Evolutionary conservation across 768 basidiomycete genomes (phyloP), one percentile per base, ranked within the genome.

Genomic region (Agaricus sinodeliciosus): DNA sequence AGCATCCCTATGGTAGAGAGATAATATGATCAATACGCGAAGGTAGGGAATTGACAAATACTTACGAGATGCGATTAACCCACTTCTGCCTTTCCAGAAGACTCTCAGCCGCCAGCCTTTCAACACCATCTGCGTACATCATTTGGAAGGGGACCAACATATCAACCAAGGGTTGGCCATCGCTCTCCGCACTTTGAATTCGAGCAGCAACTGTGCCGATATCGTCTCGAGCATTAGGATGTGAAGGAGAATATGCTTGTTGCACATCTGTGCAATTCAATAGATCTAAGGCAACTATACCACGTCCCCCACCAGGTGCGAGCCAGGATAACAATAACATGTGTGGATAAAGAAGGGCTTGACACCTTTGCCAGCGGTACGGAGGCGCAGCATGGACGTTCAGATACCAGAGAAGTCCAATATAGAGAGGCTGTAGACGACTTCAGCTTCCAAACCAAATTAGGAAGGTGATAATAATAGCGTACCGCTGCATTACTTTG

Each of bases 1-100:
- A 0, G 85, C 83, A 57, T 91, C 90, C 90, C 90, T 94, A 56
- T 31, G 50, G 54, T 15, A 9, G 19, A 50, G 19, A 50, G 31
- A 43, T 25, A 49, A 43, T 31, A 31, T 8, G 40, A 55, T 16
- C 15, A 35, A 48, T 11, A 19, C 54, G 9, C 41, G 11, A 25
- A 27, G 2, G 48, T 15, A 57, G 39, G 56, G 52, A 18, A 45
- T 11, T 35, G n/a, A 39, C 59, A 56, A 25, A 1, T 22, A 72
- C 82, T 44, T 61, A 92, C 94, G 90, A 93, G 50, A 96, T 79
- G 4, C 90, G 80, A 61, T 88, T 89, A 11, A 94, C 91, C 94
- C 94, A 96, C 66, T 86, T 82, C 48, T 91, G 85, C 59, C 93
- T 75, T 65, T 94, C 89, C 54, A 87, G 67, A 6, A 92, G 77